Evolutionary conservation across 2,329 filamentous ascomycete genomes (phyloP).

Genomic region (Penicillium sp.): DNA sequence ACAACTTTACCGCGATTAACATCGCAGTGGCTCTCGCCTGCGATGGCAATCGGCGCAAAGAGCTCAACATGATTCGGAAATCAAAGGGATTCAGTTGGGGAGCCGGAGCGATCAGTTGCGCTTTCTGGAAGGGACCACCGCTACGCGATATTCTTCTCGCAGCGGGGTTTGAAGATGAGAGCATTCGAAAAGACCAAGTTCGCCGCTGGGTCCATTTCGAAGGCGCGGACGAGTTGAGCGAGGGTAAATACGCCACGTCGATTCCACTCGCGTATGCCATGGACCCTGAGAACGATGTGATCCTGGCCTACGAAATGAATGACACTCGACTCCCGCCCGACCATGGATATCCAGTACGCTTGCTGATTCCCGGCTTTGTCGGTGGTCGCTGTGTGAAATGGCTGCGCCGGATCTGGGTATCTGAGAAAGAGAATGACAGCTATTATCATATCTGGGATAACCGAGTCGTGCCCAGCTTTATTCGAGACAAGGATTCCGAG

Average conservation of each 20-base stretch:
- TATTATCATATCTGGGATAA: constrained; percentile 49
- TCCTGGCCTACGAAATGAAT: constrained; percentile 1
- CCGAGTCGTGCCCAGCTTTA: constrained; percentile 43
- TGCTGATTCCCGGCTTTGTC: neutral
- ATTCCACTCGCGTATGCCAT: neutral
- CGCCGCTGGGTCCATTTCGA: constrained; percentile 1
- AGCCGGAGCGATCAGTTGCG: neutral
- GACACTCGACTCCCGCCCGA: neutral
- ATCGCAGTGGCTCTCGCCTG: constrained; percentile 47
- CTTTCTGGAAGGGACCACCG: neutral
- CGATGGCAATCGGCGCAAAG: constrained; percentile 48
- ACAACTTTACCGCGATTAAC: constrained; percentile 43
- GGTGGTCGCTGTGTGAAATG: neutral
- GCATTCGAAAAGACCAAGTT: neutral
- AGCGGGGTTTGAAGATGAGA: neutral
- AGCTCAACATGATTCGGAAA: constrained; percentile 45
- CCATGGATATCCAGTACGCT: neutral
- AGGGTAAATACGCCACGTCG: neutral
- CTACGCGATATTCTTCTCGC: neutral
- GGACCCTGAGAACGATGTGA: neutral
- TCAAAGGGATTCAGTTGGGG: neutral
- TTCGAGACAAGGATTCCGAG: constrained; percentile 45
- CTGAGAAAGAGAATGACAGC: constrained; percentile 37
- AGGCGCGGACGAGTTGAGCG: neutral
- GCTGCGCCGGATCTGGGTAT: constrained; percentile 25